These are phyloP conservation scores for Colletotrichum scovillei DNA, from an alignment of 2,329 filamentous ascomycete genomes.

Conservation along the genomic window DNA sequence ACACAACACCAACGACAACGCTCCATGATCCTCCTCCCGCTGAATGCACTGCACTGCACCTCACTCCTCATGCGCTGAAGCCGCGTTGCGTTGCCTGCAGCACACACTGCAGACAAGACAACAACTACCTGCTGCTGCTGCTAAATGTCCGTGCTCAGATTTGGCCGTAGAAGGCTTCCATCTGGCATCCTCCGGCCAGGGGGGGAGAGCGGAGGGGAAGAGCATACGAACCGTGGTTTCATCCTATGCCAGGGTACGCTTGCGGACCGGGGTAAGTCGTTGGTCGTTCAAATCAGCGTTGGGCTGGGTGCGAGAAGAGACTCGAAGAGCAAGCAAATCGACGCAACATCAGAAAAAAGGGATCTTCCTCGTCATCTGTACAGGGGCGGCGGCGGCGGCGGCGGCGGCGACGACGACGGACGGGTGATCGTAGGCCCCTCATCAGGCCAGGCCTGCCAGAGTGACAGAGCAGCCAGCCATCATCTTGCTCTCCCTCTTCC, in stretches of 20 bases:
- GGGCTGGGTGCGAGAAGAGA: neutral
- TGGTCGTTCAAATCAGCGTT: neutral
- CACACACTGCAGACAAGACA: neutral
- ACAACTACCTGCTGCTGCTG: neutral
- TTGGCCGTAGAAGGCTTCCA: conserved; percentile 34
- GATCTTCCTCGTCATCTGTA: conserved; percentile 22
- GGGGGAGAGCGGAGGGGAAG: conserved; percentile 12
- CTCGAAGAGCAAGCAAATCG: conserved; percentile 27
- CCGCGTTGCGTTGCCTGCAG: conserved; percentile 10
- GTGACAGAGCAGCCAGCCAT: too few relatives aligned
- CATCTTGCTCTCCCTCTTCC: too few relatives aligned
- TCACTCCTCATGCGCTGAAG: neutral
- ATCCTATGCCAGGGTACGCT: conserved; percentile 24
- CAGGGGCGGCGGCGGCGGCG: neutral
- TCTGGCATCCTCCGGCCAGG: conserved; percentile 15
- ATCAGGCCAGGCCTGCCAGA: neutral
- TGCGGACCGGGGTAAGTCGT: neutral
- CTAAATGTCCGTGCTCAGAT: conserved; percentile 36
- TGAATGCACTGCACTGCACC: conserved; percentile 10
- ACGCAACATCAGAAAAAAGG: neutral
- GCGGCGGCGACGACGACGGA: neutral
- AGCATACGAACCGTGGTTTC: conserved; percentile 32
- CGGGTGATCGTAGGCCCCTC: neutral
- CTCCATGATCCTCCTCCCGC: neutral
- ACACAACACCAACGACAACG: neutral